Conservation (phyloP, 169 alveolate genomes). For the Amoebophrya sp. region DNA sequence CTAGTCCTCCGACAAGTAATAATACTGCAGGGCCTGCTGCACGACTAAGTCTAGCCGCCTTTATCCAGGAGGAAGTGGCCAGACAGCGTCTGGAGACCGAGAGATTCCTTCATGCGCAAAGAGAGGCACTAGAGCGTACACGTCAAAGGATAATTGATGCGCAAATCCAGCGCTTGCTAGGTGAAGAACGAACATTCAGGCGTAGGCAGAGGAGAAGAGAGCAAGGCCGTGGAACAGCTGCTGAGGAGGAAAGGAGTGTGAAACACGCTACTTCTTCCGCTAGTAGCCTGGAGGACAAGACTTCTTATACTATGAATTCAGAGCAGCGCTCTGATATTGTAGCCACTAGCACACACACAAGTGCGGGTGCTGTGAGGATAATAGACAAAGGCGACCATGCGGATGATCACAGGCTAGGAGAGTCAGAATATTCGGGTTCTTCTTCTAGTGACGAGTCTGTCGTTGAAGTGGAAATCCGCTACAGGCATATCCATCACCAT, state of each 20-base stretch:
- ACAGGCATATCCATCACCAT: neutral
- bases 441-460: neutral
- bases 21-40: too few species aligned
- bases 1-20: too few species aligned
- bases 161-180: neutral
- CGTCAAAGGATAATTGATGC: neutral
- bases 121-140: neutral
- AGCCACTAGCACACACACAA: neutral
- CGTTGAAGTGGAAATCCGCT: neutral
- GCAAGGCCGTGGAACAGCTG: neutral
- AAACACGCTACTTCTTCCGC: neutral
- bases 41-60: neutral
- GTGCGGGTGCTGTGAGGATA: neutral
- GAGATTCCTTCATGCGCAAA: neutral
- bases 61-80: neutral
- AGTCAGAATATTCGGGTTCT: too few species aligned
- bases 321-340: neutral
- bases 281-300: neutral
- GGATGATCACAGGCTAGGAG: neutral
- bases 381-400: neutral
- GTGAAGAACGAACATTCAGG: neutral
- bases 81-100: neutral
- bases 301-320: neutral
- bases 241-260: neutral
- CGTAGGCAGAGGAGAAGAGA: neutral